Conservation (phyloP, 2,329 filamentous ascomycete species). For the Clonostachys sp. region DNA sequence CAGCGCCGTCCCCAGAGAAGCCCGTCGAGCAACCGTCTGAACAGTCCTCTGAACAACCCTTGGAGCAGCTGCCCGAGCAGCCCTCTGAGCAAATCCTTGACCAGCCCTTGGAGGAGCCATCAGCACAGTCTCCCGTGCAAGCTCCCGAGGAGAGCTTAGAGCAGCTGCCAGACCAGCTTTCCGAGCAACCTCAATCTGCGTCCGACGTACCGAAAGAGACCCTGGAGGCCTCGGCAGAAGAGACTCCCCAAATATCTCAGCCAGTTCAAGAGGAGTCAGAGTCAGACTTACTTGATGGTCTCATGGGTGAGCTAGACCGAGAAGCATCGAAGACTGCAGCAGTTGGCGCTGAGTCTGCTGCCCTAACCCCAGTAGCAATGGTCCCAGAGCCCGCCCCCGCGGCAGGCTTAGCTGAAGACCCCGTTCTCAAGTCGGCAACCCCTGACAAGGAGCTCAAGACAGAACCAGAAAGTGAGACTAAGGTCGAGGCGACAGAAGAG, state of each 20-base stretch:
- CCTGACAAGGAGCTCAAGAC: too few relatives aligned
- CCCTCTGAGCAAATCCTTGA: background rate
- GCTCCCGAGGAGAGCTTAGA: background rate
- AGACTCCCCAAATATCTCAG: constrained; percentile 3
- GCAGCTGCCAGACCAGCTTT: background rate
- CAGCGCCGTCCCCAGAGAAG: background rate
- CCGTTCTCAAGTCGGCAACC: too few relatives aligned
- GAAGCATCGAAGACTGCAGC: constrained; percentile 13
- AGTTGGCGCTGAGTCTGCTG: too few relatives aligned
- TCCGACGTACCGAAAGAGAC: background rate
- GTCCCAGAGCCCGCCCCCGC: too few relatives aligned
- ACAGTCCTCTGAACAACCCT: background rate
- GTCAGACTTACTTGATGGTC: constrained; percentile 36
- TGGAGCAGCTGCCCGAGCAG: background rate
- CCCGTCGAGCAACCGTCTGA: background rate
- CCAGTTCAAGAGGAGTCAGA: constrained; percentile 28
- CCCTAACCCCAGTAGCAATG: too few relatives aligned
- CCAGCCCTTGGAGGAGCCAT: background rate
- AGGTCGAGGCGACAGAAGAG: too few relatives aligned
- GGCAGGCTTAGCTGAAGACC: too few relatives aligned
- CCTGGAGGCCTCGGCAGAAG: background rate
- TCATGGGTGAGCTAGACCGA: constrained; percentile 38
- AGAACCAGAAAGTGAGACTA: too few relatives aligned
- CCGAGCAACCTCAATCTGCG: background rate
- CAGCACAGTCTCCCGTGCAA: too few relatives aligned